A percentile compares a stretch with the other conserved stretches of the same genome.
Conservation (phyloP, 1,284 basidiomycete species). For the Malassezia arunalokei region DNA sequence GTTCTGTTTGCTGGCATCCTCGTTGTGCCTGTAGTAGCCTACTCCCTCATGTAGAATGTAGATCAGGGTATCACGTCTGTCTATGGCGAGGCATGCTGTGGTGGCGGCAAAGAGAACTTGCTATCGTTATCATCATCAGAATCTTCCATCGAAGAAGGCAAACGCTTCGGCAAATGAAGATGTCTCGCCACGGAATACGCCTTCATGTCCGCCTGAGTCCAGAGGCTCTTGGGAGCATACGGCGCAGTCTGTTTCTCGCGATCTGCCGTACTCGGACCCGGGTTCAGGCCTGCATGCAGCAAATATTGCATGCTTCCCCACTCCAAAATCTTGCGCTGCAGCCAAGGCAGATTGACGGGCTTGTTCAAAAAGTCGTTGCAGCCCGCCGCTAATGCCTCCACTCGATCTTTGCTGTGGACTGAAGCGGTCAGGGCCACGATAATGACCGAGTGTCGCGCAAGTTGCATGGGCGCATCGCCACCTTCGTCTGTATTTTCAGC, state of each 20-base stretch:
- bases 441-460: conserved; percentile 73
- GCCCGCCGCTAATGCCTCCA: conserved; percentile 85
- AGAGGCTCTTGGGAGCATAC: no score
- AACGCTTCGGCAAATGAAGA: neutral
- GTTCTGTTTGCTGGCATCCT: conserved; percentile 5
- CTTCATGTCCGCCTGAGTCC: neutral
- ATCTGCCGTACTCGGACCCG: neutral
- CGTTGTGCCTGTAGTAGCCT: conserved; percentile 3
- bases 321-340: conserved; percentile 96
- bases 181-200: conserved; percentile 1
- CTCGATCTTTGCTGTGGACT: conserved; percentile 77
- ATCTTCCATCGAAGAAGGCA: no score
- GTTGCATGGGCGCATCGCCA: neutral
- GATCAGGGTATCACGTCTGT: no score
- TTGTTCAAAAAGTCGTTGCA: conserved; percentile 99
- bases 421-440: conserved; percentile 97
- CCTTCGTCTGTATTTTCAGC: conserved; percentile 10
- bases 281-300: conserved; percentile 26
- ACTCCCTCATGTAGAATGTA: conserved; percentile 2
- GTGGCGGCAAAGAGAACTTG: no score
- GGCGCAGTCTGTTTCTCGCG: no score
- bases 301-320: conserved; percentile 59
- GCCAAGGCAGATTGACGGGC: conserved; percentile 84
- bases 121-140: no score
- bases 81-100: no score